Conservation (phyloP, 2,329 filamentous ascomycete species). For the Colletotrichum graminicola region DNA sequence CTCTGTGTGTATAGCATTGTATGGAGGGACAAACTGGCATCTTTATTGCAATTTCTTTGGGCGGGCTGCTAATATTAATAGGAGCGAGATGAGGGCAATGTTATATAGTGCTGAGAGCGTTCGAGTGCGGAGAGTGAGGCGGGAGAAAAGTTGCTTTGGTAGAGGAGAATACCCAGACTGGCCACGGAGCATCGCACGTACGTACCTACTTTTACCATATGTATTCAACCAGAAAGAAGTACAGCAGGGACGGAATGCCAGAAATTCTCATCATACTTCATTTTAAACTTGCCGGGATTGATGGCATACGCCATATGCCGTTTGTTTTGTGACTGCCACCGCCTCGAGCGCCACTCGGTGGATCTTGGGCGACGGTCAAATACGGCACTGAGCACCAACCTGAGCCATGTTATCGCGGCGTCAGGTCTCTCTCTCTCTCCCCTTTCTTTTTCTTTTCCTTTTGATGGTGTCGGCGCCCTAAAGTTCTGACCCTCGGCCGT, state of each 20-base stretch:
- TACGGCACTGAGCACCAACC: not conserved
- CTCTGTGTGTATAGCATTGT: conserved; percentile 21
- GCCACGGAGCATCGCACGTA: conserved; percentile 15
- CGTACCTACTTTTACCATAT: not conserved
- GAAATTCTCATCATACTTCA: not conserved
- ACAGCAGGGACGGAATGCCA: not conserved
- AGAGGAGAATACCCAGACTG: conserved; percentile 40
- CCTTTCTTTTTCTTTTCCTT: conserved; percentile 50
- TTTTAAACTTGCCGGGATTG: not conserved
- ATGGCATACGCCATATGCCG: not conserved
- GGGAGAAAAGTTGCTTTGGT: conserved; percentile 11
- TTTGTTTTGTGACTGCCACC: not conserved
- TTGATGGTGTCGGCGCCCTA: conserved; percentile 68
- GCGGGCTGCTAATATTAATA: conserved; percentile 10
- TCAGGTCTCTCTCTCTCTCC: not conserved
- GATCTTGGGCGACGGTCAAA: not conserved
- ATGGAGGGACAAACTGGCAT: conserved; percentile 6
- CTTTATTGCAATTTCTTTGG: not conserved
- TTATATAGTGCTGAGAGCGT: not conserved
- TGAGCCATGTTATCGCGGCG: not conserved
- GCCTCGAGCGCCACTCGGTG: not conserved
- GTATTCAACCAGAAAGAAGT: not conserved
- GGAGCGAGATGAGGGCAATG: not conserved
- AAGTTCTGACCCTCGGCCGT: conserved; percentile 70
- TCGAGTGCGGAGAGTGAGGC: not conserved